Base-by-base conservation (phyloP, 208 protist genomes). In the Lotmaria passim region DNA sequence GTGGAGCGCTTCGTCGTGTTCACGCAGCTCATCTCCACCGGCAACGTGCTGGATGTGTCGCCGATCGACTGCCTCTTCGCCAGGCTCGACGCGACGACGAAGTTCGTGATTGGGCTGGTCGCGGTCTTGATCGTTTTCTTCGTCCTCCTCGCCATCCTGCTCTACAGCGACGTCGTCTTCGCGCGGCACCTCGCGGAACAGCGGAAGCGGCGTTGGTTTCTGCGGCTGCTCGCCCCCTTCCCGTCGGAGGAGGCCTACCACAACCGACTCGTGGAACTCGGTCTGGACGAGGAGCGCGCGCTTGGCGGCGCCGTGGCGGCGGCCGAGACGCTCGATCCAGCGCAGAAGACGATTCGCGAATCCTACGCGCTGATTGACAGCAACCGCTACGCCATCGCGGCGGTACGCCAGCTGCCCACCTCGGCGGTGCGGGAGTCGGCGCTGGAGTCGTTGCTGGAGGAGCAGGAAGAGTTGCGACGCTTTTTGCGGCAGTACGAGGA, bases 331-430 rank as follows among this genome's bases (percentile, higher is more conserved):
- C 52, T 75, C n/a, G 63, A 81, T 53, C 33, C 65, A 10, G 65
- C 78, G 66, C 75, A 81, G 36, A n/a, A 41, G 6, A 57, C 60
- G 12, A 70, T 86, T 2, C 67, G 77, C 6, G 62, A 82, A 48
- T 75, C 81, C 41, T 86, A 82, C 69, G 74, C 77, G 31, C 69
- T 83, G 26, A 57, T 82, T 23, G 81, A 82, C 58, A 80, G 75
- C 66, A 82, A 86, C 63, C 61, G 69, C 41, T 64, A 64, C 24
- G 73, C 81, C 26, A 51, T 79, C 33, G 21, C 57, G 11, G 69
- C 72, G 6, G 79, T 85, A 19, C 46, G 66, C 14, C 75, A 82
- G 64, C 62, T 85, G 69, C 75, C 75, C 0, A 69, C 44, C 31
- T 81, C 75, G 23, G 67, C 63, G 36, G 70, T 73, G 23, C 71